Base-by-base conservation (phyloP, 495 filamentous ascomycete genomes). In the Podospora tetraspora region DNA sequence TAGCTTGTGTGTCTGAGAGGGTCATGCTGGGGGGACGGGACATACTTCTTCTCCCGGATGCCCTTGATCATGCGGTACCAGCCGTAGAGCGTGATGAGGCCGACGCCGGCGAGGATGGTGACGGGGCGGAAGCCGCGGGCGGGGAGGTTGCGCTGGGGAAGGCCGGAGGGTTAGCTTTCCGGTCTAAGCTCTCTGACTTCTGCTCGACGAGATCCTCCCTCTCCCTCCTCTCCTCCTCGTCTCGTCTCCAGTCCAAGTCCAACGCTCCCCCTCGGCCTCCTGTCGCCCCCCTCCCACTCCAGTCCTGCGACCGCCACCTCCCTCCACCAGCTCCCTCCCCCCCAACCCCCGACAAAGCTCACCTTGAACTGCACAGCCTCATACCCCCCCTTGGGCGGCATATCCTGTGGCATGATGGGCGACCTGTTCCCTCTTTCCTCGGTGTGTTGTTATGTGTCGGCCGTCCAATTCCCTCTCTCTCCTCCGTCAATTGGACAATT, bases 301-400 rank as follows among this genome's bases (percentile, higher is more conserved):
- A 12, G 56, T 25, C 59, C n/a, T 57, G 21, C 32, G 9, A 11
- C 58, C 4, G 2, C 34, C 34, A 3, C 3, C 13, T 8, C 37
- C 61, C 30, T 68, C 34, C 12, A 24, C 57, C 23, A 29, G 3
- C 37, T 19, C 37, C 16, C 61, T 10, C 13, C 56, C 4, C 9
- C 57, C 57, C 11, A 22, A 60, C 27, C 27, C 58, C 10, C 57
- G 59, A 25, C 4, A 58, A 64, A 68, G 80, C 84, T 71, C 79
- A 93, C 91, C 88, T 97, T 97, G 85, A 96, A 99, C 81, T 98
- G 95, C 63, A 99, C 89, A 72, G 93, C 90, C 74, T 86, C 90
- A 79, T 99, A 99, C 85, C 95, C 95, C 83, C 95, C 95, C 74
- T 78, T 74, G 70, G 95, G 95, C 81, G 95, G 95, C 84, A 99